These are phyloP conservation scores for Vaccinium vitisidaea DNA, from an alignment of 148 eudicot species.

Conservation along the genomic window DNA sequence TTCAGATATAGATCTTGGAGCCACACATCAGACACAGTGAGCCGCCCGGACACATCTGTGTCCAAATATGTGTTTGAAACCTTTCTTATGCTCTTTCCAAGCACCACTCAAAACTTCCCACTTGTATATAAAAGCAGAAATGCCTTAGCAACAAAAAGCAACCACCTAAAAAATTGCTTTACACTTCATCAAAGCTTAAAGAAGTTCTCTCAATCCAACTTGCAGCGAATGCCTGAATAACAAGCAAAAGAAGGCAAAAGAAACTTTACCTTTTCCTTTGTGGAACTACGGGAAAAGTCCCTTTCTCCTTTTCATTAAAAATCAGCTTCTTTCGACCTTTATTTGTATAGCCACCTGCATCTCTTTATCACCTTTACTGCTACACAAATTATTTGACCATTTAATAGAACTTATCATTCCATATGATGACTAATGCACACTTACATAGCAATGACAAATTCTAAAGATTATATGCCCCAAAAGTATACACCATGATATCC, in stretches of 20 bases:
- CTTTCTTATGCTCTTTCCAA: background rate
- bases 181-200: background rate
- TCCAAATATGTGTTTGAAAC: background rate
- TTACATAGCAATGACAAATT: background rate
- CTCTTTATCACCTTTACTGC: background rate
- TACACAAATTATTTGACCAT: background rate
- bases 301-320: background rate
- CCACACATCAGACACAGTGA: background rate
- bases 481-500: background rate
- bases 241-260: slow-evolving; percentile 5
- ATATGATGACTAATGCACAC: background rate
- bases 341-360: background rate
- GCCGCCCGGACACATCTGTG: background rate
- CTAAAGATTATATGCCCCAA: background rate
- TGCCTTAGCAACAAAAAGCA: background rate
- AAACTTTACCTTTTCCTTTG: background rate
- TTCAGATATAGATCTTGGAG: no score
- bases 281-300: background rate
- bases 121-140: background rate
- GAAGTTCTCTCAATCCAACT: background rate
- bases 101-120: background rate
- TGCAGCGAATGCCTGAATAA: background rate
- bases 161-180: background rate
- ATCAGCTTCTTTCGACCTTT: background rate
- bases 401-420: background rate